Conservation (phyloP, 2,329 filamentous ascomycete genomes). For the Huntiella decipiens region DNA sequence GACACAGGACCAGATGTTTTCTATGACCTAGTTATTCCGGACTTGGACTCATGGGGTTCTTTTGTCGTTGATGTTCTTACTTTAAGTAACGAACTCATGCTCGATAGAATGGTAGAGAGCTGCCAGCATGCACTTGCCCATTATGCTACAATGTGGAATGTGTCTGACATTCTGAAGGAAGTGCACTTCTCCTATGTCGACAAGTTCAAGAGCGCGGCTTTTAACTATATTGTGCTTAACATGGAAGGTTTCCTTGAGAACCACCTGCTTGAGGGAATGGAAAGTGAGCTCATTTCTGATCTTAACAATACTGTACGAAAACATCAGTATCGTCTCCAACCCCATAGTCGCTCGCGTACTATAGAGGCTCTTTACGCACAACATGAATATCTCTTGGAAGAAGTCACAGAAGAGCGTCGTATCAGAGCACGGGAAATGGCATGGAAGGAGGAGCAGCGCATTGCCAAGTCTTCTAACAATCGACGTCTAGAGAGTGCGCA, state of each 20-base stretch:
- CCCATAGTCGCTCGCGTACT: conserved; percentile 58
- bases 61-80: conserved; percentile 80
- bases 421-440: conserved; percentile 59
- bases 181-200: conserved; percentile 68
- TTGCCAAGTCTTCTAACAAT: conserved; percentile 25
- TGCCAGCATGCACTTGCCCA: conserved; percentile 71
- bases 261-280: conserved; percentile 65
- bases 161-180: conserved; percentile 67
- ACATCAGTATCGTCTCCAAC: conserved; percentile 73
- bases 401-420: conserved; percentile 50
- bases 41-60: conserved; percentile 71
- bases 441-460: conserved; percentile 39
- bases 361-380: conserved; percentile 38
- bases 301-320: conserved; percentile 62
- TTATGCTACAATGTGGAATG: conserved; percentile 73
- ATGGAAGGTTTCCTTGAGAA: conserved; percentile 87
- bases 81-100: conserved; percentile 85
- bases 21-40: conserved; percentile 48
- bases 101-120: conserved; percentile 73
- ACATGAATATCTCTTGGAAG: conserved; percentile 41
- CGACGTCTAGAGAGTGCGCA: conserved; percentile 13
- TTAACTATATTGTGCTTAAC: conserved; percentile 85
- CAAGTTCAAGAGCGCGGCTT: conserved; percentile 69
- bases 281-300: conserved; percentile 63
- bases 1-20: conserved; percentile 70